phyloP scores from a whole-genome alignment of 495 filamentous ascomycete species.

The Polyplosphaeria fusca region DNA sequence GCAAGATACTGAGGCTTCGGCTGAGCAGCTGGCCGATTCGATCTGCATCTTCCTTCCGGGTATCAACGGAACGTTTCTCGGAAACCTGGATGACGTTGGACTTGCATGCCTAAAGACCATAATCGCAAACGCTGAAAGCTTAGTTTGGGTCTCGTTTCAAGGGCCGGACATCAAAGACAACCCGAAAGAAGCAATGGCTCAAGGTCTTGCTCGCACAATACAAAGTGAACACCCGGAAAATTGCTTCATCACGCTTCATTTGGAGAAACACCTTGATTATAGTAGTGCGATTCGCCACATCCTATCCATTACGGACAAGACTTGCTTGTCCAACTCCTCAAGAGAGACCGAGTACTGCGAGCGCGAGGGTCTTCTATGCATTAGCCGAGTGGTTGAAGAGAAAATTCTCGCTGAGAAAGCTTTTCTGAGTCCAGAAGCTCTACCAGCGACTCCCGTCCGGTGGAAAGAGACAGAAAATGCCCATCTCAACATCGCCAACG shows the following conservation, averaged over 20 bases:
- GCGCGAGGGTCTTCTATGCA: neutral
- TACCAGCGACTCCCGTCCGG: neutral
- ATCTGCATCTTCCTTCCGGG: neutral
- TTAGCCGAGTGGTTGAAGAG: neutral
- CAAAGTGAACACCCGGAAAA: neutral
- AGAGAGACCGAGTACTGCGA: neutral
- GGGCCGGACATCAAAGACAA: neutral
- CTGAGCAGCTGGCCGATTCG: neutral
- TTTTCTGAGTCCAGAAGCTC: neutral
- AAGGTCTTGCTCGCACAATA: neutral
- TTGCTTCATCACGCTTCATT: neutral
- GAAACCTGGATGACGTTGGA: neutral
- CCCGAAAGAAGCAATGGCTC: neutral
- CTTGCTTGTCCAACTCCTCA: neutral
- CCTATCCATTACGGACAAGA: neutral
- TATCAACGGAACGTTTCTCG: neutral
- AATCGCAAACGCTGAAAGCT: neutral
- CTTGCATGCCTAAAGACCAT: neutral
- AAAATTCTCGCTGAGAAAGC: neutral
- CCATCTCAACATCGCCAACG: conserved; percentile 2
- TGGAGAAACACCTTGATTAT: neutral
- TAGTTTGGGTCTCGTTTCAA: neutral
- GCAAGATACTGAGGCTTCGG: neutral
- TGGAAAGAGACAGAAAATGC: neutral
- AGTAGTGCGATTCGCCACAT: neutral